A percentile compares a stretch with the other conserved stretches of the same genome.
These are phyloP conservation scores for Fusarium dlaminii DNA, from an alignment of 2,329 filamentous ascomycete genomes.

Conservation along the genomic window DNA sequence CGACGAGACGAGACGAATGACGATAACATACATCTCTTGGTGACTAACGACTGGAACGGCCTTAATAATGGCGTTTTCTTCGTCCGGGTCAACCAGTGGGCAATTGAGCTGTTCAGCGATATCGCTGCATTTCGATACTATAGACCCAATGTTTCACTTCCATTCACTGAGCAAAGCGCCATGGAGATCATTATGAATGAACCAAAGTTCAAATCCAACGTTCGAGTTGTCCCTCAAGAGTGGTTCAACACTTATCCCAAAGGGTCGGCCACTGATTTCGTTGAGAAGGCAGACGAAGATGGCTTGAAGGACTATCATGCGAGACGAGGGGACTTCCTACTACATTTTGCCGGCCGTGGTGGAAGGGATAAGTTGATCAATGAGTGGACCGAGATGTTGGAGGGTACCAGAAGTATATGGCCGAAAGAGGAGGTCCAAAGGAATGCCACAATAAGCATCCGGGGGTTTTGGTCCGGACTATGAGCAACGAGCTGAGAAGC, in stretches of 20 bases:
- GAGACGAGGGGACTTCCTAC: background rate
- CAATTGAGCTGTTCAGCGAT: background rate
- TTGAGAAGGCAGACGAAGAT: background rate
- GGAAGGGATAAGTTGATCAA: background rate
- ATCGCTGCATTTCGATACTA: background rate
- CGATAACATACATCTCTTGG: background rate
- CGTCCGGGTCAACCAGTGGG: background rate
- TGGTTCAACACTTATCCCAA: conserved; percentile 2
- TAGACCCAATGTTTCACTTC: background rate
- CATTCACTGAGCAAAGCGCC: background rate
- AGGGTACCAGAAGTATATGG: background rate
- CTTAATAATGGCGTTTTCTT: background rate
- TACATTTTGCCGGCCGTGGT: background rate
- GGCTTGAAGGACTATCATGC: background rate
- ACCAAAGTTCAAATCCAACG: background rate
- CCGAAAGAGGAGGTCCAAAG: background rate
- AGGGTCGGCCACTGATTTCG: background rate
- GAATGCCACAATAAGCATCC: background rate
- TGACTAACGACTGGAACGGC: background rate
- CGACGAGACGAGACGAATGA: background rate
- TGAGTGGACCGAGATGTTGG: background rate
- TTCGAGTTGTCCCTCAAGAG: background rate
- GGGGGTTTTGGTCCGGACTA: background rate
- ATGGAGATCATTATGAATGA: background rate
- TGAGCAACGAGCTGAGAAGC: background rate